phyloP scores from a whole-genome alignment of 2,329 filamentous ascomycete species.

The Chrysoporthe puriensis region DNA sequence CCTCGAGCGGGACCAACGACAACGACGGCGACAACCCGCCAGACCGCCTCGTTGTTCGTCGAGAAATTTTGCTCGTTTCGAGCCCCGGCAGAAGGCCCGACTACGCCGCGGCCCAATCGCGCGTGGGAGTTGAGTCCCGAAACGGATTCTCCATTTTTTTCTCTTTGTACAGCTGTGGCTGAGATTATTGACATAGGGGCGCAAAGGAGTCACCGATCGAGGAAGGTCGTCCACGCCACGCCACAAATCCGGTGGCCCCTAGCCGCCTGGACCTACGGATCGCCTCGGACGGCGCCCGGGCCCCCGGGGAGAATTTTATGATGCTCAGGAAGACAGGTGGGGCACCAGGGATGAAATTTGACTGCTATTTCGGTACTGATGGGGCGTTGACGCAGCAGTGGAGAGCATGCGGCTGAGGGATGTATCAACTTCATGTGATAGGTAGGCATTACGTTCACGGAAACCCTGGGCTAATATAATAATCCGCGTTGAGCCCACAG shows the following conservation, averaged over 20 bases:
- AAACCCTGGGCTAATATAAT: conserved; percentile 1
- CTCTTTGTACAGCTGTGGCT: neutral
- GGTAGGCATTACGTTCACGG: neutral
- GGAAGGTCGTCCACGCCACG: neutral
- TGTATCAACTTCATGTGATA: conserved; percentile 1
- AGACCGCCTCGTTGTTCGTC: conserved; percentile 6
- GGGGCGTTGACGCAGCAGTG: conserved; percentile 1
- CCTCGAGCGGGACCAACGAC: neutral
- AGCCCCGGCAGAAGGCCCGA: conserved; percentile 12
- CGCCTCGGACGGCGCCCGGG: conserved; percentile 5
- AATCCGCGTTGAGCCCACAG: neutral
- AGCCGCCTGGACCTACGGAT: neutral
- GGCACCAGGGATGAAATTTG: conserved; percentile 11
- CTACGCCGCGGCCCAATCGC: conserved; percentile 11
- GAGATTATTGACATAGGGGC: neutral
- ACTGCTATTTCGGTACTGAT: conserved; percentile 12
- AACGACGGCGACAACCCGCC: neutral
- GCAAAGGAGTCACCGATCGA: neutral
- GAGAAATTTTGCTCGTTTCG: conserved; percentile 14
- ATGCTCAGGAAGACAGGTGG: conserved; percentile 2
- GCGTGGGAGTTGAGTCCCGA: conserved; percentile 4
- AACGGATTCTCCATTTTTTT: conserved; percentile 4
- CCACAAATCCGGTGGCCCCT: neutral
- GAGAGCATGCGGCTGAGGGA: conserved; percentile 10
- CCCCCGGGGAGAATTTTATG: conserved; percentile 11